Base-by-base conservation (phyloP, 371 early-diverging fungal species). In the Lichtheimia hyalospora region DNA sequence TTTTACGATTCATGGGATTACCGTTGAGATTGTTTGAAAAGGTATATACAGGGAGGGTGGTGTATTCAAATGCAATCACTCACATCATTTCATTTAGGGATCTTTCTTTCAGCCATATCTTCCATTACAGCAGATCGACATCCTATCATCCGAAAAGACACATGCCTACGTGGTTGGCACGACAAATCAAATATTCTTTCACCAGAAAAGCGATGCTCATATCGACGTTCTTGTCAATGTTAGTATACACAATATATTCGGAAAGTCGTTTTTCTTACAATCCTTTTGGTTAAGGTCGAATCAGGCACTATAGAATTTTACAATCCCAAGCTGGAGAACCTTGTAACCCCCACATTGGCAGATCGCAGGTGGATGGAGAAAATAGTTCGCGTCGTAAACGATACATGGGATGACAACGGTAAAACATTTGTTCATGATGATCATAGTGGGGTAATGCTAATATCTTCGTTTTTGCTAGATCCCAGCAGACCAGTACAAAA, bases 61-160 rank as follows among this genome's bases (percentile, higher is more conserved):
- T 44, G 44, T n/a, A n/a, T 25, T 16, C 21, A 41, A 48, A 52
- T 43, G 39, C 16, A 21, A 7, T 4, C 24, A 23, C 15, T 27
- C 34, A 10, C 53, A n/a, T 28, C 5, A 14, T n/a, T 49, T 55
- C 58, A 43, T 13, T 2, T 57, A 88, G 87, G 89, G 89, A 0
- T 80, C 86, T 0, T 90, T 92, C 52, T 91, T 91, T 61, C 93
- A 91, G 57, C 93, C 93, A 8, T 93, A 93, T 62, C 71, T 92
- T 48, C 92, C 93, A 12, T 71, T 93, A 10, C 93, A 93, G 61
- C 93, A 93, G 65, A 89, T 93, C 23, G 92, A 93, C 52, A 86
- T 85, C 60, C 62, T 92, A 0, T 84, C 84, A 42, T 81, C 88
- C 12, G 79, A 86, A 21, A 74, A 80, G 40, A 91, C 92, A 3